These are phyloP conservation scores for Telfairia occidentalis DNA, from an alignment of 331 rosid genomes.

Conservation along the genomic window DNA sequence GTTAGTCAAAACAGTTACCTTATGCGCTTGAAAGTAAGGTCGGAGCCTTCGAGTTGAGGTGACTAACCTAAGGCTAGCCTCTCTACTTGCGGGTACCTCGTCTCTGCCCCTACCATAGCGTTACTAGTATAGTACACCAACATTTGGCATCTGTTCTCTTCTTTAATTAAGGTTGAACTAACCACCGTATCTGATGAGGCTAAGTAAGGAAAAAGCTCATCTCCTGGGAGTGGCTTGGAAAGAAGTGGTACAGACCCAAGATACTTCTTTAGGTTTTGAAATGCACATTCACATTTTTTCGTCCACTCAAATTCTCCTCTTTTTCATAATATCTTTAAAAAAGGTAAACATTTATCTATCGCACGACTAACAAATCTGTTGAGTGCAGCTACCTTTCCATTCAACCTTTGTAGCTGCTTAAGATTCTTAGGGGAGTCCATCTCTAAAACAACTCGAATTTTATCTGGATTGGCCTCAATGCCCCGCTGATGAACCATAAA, in stretches of 20 bases:
- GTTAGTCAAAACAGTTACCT: not conserved
- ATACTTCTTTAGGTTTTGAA: not conserved
- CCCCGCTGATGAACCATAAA: not conserved
- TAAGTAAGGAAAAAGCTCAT: not conserved
- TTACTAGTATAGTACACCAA: not conserved
- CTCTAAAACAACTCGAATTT: not conserved
- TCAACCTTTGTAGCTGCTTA: too few relatives aligned
- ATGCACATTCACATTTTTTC: not conserved
- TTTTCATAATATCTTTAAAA: not conserved
- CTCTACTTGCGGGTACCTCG: not conserved
- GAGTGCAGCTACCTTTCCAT: too few relatives aligned
- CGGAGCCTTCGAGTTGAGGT: not conserved
- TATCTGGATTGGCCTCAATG: not conserved
- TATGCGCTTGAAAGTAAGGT: not conserved
- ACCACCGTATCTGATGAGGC: not conserved
- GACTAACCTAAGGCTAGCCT: not conserved
- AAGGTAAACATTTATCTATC: too few relatives aligned
- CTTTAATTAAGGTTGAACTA: not conserved
- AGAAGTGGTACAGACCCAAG: not conserved
- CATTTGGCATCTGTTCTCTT: not conserved
- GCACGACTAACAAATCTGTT: too few relatives aligned
- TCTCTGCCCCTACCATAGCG: not conserved
- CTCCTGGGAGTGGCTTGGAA: not conserved
- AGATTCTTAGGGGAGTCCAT: not conserved
- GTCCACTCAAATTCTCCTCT: not conserved